phyloP scores from a whole-genome alignment of 805 yeast species.

The Saccharomyces kudriavzevii region DNA sequence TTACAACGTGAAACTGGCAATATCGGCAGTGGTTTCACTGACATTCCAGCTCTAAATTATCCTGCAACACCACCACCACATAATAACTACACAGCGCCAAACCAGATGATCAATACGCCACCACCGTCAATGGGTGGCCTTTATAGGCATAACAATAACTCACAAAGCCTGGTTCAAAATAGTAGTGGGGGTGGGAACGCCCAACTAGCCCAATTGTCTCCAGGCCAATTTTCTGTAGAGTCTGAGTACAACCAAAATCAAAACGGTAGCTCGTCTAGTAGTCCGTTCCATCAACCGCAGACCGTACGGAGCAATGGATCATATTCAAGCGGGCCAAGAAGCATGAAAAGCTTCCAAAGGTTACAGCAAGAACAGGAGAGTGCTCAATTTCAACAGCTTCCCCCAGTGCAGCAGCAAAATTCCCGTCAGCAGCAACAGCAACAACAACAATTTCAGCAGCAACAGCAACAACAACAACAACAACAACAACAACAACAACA shows the following conservation, averaged over 20 bases:
- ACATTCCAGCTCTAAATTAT: conserved; percentile 24
- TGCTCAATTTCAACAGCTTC: conserved; percentile 6
- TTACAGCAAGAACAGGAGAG: conserved; percentile 5
- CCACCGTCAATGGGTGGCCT: conserved; percentile 22
- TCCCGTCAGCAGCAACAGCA: conserved; percentile 28
- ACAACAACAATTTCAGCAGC: conserved; percentile 26
- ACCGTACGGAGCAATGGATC: conserved; percentile 9
- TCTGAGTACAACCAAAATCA: conserved; percentile 18
- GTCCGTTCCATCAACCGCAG: conserved; percentile 25
- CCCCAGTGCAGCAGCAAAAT: conserved; percentile 27
- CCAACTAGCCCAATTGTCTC: conserved; percentile 16
- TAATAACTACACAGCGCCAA: conserved; percentile 9
- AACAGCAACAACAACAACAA: conserved; percentile 16
- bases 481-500: conserved; percentile 22
- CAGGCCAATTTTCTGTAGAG: conserved; percentile 23
- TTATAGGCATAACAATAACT: conserved; percentile 25
- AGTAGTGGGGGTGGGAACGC: conserved; percentile 2
- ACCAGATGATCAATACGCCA: conserved; percentile 16
- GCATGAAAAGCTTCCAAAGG: conserved; percentile 16
- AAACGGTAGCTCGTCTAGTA: conserved; percentile 16
- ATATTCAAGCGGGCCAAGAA: conserved; percentile 21
- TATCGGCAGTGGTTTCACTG: conserved; percentile 20
- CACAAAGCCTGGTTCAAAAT: conserved; percentile 19
- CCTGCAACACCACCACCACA: conserved; percentile 28
- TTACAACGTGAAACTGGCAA: conserved; percentile 12